phyloP scores from a whole-genome alignment of 139 green algal genomes.

The Diplosphaera chodatii region DNA sequence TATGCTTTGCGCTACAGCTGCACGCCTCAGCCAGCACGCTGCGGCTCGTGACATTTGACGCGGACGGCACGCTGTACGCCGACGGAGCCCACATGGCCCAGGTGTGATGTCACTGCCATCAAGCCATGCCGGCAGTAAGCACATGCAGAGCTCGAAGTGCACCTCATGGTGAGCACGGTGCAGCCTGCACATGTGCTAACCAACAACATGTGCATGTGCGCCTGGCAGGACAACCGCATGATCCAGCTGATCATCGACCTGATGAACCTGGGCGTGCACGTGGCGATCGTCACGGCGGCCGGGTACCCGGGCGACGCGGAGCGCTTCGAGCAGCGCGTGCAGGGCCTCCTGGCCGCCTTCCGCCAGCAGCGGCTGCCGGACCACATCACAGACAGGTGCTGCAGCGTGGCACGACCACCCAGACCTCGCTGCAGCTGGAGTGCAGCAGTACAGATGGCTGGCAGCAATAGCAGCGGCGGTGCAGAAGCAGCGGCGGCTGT shows the following conservation, averaged over 20 bases:
- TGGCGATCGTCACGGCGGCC: conserved; percentile 90
- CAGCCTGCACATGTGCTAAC: no score
- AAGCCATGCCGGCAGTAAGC: no score
- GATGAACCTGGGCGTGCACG: conserved; percentile 48
- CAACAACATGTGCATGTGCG: no score
- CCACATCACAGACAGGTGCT: conserved; percentile 55
- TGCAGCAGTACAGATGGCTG: no score
- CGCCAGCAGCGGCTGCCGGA: conserved; percentile 48
- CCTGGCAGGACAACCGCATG: conserved; percentile 26
- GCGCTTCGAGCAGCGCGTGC: conserved; percentile 76
- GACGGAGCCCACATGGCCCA: conserved; percentile 90
- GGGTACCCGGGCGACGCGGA: conserved; percentile 79
- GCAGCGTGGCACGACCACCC: no score
- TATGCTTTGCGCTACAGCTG: no score
- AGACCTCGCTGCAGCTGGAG: no score
- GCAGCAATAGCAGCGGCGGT: no score
- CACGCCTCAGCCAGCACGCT: conserved; percentile 67
- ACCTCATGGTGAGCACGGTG: no score
- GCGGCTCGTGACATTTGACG: conserved; percentile 92
- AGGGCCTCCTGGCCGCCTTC: conserved; percentile 80
- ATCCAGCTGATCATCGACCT: conserved; percentile 21
- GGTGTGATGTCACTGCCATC: no score
- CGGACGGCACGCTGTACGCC: conserved; percentile 93
- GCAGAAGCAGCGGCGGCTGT: no score
- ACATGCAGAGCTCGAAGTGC: no score